These are phyloP conservation scores for Graphilbum sp. DNA, from an alignment of 2,329 filamentous ascomycete species.

Conservation along the genomic window DNA sequence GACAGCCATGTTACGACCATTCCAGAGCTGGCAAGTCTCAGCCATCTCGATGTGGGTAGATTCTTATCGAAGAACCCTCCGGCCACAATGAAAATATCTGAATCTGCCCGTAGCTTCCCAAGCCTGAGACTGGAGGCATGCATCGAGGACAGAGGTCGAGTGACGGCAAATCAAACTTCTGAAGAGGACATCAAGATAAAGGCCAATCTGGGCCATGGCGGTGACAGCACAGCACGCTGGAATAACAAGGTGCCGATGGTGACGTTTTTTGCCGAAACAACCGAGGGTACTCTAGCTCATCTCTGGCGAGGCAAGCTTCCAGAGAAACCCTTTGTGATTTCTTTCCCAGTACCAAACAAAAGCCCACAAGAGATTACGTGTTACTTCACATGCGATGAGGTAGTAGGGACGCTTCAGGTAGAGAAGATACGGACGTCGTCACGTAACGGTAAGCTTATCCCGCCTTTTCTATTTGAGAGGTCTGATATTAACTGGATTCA, in stretches of 20 bases:
- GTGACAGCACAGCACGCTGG: slow-evolving; percentile 48
- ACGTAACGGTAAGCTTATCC: too few species aligned
- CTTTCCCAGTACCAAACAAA: slow-evolving; percentile 39
- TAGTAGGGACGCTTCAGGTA: slow-evolving; percentile 43
- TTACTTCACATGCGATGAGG: slow-evolving; percentile 69
- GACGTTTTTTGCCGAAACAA: slow-evolving; percentile 58
- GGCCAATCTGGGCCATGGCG: slow-evolving; percentile 54
- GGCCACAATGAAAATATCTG: slow-evolving; percentile 56
- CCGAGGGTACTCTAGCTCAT: slow-evolving; percentile 51
- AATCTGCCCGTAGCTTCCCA: slow-evolving; percentile 55
- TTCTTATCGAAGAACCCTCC: slow-evolving; percentile 67
- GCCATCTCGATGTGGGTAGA: slow-evolving; percentile 59
- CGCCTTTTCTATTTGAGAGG: too few species aligned
- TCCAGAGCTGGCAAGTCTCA: slow-evolving; percentile 47
- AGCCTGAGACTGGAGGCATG: slow-evolving; percentile 25
- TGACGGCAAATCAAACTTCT: slow-evolving; percentile 7
- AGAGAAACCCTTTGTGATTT: slow-evolving; percentile 37
- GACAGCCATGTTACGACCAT: slow-evolving; percentile 56
- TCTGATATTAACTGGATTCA: too few species aligned
- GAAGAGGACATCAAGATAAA: slow-evolving; percentile 24
- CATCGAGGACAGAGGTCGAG: slow-evolving; percentile 11
- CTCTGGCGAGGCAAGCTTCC: slow-evolving; percentile 48
- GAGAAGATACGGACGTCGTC: slow-evolving; percentile 7
- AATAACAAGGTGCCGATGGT: slow-evolving; percentile 47
- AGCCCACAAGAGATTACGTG: slow-evolving; percentile 43